Evolutionary conservation across 768 basidiomycete species (phyloP).

Genomic region (Infundibulicybe gibba): DNA sequence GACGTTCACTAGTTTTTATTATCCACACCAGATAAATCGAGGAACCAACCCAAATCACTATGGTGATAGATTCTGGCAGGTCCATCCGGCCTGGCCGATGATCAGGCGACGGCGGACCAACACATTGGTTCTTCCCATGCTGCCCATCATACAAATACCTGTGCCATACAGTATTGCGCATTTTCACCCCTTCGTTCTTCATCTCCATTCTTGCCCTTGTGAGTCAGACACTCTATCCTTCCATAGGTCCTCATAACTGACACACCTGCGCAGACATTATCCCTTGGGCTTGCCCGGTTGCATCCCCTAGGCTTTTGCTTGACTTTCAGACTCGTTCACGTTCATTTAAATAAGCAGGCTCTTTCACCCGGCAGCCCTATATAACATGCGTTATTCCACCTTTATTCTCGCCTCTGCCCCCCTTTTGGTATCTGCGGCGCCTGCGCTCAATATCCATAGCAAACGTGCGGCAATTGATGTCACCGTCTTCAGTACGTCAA

Average conservation of each 20-base stretch:
- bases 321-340: conserved; percentile 26
- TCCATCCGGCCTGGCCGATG: too few relatives aligned
- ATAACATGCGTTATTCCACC: conserved; percentile 47
- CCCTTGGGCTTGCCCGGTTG: conserved; percentile 72
- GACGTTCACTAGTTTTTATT: too few relatives aligned
- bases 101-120: neutral
- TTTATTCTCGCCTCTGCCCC: conserved; percentile 39
- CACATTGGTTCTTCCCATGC: neutral
- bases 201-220: neutral
- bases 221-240: neutral
- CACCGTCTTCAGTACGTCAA: conserved; percentile 55
- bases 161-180: neutral
- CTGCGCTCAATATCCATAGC: conserved; percentile 32
- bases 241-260: conserved; percentile 1
- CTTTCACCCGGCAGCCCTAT: conserved; percentile 25
- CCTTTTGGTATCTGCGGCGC: conserved; percentile 46
- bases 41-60: too few relatives aligned
- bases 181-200: neutral
- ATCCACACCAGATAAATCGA: too few relatives aligned
- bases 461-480: conserved; percentile 45
- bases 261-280: conserved; percentile 10
- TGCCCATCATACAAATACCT: neutral
- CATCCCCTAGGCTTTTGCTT: conserved; percentile 47
- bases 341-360: conserved; percentile 41
- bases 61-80: too few relatives aligned